Evolutionary conservation across 352 stramenopile species (phyloP).

Genomic region (Thraustochytrium sp.): DNA sequence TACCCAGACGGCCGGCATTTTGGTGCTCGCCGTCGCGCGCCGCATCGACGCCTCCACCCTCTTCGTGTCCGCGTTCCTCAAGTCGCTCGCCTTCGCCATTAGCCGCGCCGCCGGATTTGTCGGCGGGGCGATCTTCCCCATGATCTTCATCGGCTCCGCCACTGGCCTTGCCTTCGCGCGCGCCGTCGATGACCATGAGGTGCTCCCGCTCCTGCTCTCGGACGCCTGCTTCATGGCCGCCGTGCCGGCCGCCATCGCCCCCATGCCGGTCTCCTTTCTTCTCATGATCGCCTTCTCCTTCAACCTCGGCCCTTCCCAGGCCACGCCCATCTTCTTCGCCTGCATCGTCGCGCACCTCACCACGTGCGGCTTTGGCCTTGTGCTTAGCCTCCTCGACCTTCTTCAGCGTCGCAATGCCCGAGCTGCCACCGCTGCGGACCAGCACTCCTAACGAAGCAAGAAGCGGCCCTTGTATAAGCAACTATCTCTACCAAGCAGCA

Average conservation of each 20-base stretch:
- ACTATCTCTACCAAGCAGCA: too few relatives aligned
- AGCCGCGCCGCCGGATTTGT: constrained; percentile 32
- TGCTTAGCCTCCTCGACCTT: background rate
- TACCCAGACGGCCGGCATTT: constrained; percentile 29
- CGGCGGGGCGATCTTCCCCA: constrained; percentile 42
- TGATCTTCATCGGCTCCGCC: constrained; percentile 34
- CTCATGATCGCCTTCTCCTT: constrained; percentile 39
- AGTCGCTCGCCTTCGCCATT: constrained; percentile 44
- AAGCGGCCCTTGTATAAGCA: too few relatives aligned
- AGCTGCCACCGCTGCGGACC: too few relatives aligned
- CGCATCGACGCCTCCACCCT: background rate
- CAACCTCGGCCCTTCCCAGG: constrained; percentile 25
- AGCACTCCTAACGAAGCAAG: too few relatives aligned
- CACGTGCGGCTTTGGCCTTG: background rate
- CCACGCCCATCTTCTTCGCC: constrained; percentile 42
- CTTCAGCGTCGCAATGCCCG: too few relatives aligned
- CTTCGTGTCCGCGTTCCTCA: constrained; percentile 34
- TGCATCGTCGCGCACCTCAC: background rate
- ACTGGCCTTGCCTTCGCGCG: background rate
- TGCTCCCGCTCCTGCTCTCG: background rate
- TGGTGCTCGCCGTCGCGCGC: background rate
- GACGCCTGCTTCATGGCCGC: constrained; percentile 42
- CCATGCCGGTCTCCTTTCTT: constrained; percentile 40
- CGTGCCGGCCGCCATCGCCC: constrained; percentile 28
- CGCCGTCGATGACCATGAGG: background rate